phyloP scores from a whole-genome alignment of 1,284 basidiomycete genomes.

The Volvariella volvacea region DNA sequence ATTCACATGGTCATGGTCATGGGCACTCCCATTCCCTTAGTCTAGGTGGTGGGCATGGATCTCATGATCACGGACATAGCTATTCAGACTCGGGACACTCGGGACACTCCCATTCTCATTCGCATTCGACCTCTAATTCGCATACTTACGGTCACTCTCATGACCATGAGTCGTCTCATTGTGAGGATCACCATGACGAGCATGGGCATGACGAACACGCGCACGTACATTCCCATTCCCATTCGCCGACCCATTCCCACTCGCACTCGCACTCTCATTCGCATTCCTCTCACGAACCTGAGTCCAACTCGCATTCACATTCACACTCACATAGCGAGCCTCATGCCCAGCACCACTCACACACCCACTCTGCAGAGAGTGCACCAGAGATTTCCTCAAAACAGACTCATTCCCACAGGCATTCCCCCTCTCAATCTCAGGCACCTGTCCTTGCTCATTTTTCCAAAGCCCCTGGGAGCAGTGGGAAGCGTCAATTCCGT shows the following conservation, averaged over 20 bases:
- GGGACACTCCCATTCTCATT: slow-evolving; percentile 16
- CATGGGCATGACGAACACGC: slow-evolving; percentile 12
- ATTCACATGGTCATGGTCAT: slow-evolving; percentile 37
- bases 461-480: background rate
- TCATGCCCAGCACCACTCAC: background rate
- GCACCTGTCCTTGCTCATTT: background rate
- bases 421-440: background rate
- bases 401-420: background rate
- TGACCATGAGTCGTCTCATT: slow-evolving; percentile 19
- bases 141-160: slow-evolving; percentile 8
- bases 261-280: slow-evolving; percentile 15
- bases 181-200: slow-evolving; percentile 2
- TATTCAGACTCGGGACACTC: background rate
- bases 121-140: slow-evolving; percentile 18
- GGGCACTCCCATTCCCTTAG: slow-evolving; percentile 13
- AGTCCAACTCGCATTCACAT: slow-evolving; percentile 11
- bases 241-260: slow-evolving; percentile 23
- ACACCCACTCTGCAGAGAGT: slow-evolving; percentile 2
- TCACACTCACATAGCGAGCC: slow-evolving; percentile 9
- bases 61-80: slow-evolving; percentile 2
- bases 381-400: background rate
- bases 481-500: background rate
- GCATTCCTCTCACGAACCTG: slow-evolving; percentile 20
- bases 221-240: slow-evolving; percentile 21
- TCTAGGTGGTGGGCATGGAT: slow-evolving; percentile 6